Percentiles rank a stretch among this genome's conserved stretches.
Evolutionary conservation across 257 asterid species (phyloP).

Genomic region (Solanum sejunctum): DNA sequence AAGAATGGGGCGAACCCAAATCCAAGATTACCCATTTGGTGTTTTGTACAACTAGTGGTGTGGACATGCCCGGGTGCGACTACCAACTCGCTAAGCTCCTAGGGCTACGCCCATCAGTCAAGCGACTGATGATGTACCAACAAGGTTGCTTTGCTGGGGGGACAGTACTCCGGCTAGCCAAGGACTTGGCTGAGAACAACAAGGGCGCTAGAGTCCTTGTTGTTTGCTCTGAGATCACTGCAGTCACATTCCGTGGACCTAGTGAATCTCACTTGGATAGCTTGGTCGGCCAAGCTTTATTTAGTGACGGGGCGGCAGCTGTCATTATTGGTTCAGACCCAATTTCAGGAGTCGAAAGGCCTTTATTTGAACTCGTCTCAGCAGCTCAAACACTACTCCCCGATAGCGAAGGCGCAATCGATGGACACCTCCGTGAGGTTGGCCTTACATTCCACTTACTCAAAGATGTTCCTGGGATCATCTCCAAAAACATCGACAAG

Average conservation of each 20-base stretch:
- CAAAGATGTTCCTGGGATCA: slow-evolving; percentile 39
- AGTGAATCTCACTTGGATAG: slow-evolving; percentile 39
- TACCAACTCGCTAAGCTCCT: slow-evolving; percentile 64
- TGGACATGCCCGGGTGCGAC: slow-evolving; percentile 89
- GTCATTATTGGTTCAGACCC: slow-evolving; percentile 43
- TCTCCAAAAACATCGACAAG: slow-evolving; percentile 36
- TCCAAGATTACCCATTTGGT: slow-evolving; percentile 65
- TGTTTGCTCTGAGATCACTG: slow-evolving; percentile 59
- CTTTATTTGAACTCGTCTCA: slow-evolving; percentile 40
- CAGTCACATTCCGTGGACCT: slow-evolving; percentile 53
- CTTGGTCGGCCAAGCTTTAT: slow-evolving; percentile 46
- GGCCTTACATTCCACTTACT: slow-evolving; percentile 45
- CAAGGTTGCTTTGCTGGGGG: slow-evolving; percentile 78
- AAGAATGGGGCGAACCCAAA: slow-evolving; percentile 85
- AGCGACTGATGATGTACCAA: slow-evolving; percentile 69
- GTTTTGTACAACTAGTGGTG: slow-evolving; percentile 78
- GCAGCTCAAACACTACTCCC: slow-evolving; percentile 56
- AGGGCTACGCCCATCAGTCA: slow-evolving; percentile 58
- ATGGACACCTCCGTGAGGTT: slow-evolving; percentile 47
- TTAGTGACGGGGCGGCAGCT: slow-evolving; percentile 60
- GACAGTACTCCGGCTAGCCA: slow-evolving; percentile 60
- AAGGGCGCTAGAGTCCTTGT: slow-evolving; percentile 49
- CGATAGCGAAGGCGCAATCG: slow-evolving; percentile 38
- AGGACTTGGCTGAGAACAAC: slow-evolving; percentile 74
- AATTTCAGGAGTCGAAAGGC: slow-evolving; percentile 25